Base-by-base conservation (phyloP, 139 green algal species). In the Choricystis sp. region DNA sequence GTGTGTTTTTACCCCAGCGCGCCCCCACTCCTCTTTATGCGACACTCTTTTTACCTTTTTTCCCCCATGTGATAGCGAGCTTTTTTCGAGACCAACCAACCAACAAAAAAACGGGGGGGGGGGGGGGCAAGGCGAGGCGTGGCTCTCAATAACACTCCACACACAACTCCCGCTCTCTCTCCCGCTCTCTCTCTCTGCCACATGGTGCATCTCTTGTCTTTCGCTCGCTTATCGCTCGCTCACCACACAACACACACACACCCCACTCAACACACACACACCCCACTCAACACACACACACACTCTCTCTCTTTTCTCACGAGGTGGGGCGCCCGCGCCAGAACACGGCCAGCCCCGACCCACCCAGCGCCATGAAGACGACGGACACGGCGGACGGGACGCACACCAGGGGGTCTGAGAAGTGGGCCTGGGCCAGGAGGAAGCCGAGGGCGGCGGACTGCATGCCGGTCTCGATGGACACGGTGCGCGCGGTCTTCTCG, bases 381-480 rank as follows among this genome's bases (percentile, higher is more conserved):
- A 72, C 68, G 55, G 20, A 30, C 27, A 86, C 76, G 4, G 81
- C 81, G 27, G 70, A 79, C 3, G 80, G 80, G 23, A 85, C 79
- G 22, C 75, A 73, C 58, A 88, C 82, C 62, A 91, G 59, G 1
- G 79, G 64, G 74, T 91, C 80, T 2, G 66, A n/a, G 56, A 92
- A 91, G 73, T 92, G 82, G 58, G 77, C 74, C 64, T 77, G 69
- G 19, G 80, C 79, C 19, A 92, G 69, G 5, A 85, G 64, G 62
- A 86, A 87, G 24, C 83, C 85, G 63, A 92, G 69, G 5, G 82
- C 84, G 3, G 79, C 79, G 56, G 66, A 81, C 75, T 91, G 82
- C 84, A 86, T 85, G 59, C 79, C 74, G 57, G 80, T 84, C 74
- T 89, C 82, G 55, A 88, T 90, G 59, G 77, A 82, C 5, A 85